Percentiles rank a stretch among this genome's conserved stretches.
phyloP scores from a whole-genome alignment of 2,329 filamentous ascomycete species.

The Alternaria gansuensis region DNA sequence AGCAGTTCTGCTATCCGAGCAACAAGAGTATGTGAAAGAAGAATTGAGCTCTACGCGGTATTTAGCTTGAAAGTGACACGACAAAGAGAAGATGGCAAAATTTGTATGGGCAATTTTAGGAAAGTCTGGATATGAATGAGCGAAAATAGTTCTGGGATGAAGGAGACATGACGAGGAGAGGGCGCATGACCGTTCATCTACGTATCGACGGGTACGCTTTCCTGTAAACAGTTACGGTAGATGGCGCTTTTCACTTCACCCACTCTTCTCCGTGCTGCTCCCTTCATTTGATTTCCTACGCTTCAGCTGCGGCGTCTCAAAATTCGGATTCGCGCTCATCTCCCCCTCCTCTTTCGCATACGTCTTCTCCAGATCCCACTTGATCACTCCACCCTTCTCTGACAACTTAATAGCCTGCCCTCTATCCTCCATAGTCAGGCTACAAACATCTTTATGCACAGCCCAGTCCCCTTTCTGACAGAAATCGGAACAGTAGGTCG shows the following conservation, averaged over 20 bases:
- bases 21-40: too few relatives aligned
- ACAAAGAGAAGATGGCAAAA: too few relatives aligned
- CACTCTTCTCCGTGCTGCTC: neutral
- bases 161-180: too few relatives aligned
- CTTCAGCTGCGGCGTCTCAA: constrained; percentile 21
- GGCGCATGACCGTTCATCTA: too few relatives aligned
- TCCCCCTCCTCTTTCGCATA: constrained; percentile 24
- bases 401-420: constrained; percentile 33
- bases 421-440: constrained; percentile 33
- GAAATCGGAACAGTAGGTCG: constrained; percentile 31
- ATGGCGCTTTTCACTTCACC: neutral
- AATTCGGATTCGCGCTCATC: constrained; percentile 33
- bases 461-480: constrained; percentile 37
- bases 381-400: constrained; percentile 33
- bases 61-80: neutral
- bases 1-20: too few relatives aligned
- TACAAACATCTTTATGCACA: constrained; percentile 36
- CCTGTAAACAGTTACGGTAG: neutral
- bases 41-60: too few relatives aligned
- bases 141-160: too few relatives aligned
- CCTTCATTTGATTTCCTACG: neutral
- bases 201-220: neutral
- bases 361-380: constrained; percentile 30
- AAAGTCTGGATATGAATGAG: too few relatives aligned
- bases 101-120: too few relatives aligned